These are phyloP conservation scores for Prunus armeniaca DNA, from an alignment of 306 rosid genomes.

Conservation along the genomic window DNA sequence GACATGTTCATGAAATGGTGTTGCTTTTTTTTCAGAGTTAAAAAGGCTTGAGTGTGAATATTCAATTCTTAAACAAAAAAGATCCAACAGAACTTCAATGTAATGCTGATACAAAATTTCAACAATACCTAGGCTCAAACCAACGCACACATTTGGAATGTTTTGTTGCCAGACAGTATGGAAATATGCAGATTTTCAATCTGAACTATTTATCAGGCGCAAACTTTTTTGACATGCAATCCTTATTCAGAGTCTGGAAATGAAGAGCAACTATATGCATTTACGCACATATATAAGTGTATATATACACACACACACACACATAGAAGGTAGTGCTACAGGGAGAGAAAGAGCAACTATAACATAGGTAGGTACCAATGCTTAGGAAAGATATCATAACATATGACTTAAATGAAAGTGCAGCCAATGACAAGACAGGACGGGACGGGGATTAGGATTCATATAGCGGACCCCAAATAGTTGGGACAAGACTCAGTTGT, in stretches of 20 bases:
- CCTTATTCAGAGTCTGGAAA: neutral
- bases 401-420: neutral
- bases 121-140: neutral
- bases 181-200: neutral
- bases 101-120: neutral
- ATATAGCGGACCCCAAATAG: neutral
- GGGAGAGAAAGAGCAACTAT: neutral
- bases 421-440: neutral
- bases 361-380: neutral
- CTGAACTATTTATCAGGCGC: neutral
- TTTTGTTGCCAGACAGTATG: neutral
- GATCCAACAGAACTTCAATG: neutral
- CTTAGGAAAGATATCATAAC: neutral
- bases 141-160: neutral
- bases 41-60: neutral
- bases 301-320: neutral
- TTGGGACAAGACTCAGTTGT: neutral
- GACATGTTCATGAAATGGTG: neutral
- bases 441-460: neutral
- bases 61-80: neutral
- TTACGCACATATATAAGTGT: neutral
- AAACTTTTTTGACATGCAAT: neutral
- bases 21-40: neutral
- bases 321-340: neutral
- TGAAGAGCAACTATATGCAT: neutral